Evolutionary conservation across 169 alveolate genomes (phyloP).

Genomic region (Eimeria sp.): DNA sequence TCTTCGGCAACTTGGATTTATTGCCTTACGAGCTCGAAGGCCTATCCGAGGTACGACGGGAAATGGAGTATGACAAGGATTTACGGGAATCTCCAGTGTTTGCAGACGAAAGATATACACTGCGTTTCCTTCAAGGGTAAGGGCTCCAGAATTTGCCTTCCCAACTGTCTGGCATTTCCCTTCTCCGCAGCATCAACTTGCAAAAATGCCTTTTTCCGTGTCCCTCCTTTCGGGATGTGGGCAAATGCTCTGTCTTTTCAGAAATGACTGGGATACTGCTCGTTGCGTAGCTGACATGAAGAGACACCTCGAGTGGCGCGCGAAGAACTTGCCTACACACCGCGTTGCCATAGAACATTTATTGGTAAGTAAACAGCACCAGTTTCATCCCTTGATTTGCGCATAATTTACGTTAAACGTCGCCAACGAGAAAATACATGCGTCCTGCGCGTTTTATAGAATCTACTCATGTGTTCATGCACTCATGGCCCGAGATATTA

Average conservation of each 20-base stretch:
- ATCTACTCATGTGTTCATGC: background rate
- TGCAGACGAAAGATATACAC: conserved; percentile 81
- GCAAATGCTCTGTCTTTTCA: conserved; percentile 4
- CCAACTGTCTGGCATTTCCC: background rate
- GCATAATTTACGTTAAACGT: background rate
- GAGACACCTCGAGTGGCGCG: conserved; percentile 87
- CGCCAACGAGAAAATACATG: background rate
- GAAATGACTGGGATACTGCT: conserved; percentile 86
- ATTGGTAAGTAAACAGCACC: conserved; percentile 75
- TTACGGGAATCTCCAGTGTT: conserved; percentile 84
- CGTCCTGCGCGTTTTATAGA: background rate
- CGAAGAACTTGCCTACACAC: conserved; percentile 74
- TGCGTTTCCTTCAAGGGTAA: conserved; percentile 87
- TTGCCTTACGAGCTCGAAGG: conserved; percentile 84
- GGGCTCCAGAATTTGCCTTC: background rate
- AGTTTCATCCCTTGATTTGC: background rate
- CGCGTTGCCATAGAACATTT: conserved; percentile 81
- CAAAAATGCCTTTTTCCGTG: background rate
- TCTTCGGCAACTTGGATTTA: conserved; percentile 87
- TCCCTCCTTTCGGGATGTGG: background rate
- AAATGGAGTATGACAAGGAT: conserved; percentile 78
- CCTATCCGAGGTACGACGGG: conserved; percentile 80
- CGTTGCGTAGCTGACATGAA: conserved; percentile 85
- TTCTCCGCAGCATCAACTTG: background rate
- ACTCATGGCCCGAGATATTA: background rate